Base-by-base conservation (phyloP, 2,329 filamentous ascomycete genomes). In the Sporothrix mexicana region DNA sequence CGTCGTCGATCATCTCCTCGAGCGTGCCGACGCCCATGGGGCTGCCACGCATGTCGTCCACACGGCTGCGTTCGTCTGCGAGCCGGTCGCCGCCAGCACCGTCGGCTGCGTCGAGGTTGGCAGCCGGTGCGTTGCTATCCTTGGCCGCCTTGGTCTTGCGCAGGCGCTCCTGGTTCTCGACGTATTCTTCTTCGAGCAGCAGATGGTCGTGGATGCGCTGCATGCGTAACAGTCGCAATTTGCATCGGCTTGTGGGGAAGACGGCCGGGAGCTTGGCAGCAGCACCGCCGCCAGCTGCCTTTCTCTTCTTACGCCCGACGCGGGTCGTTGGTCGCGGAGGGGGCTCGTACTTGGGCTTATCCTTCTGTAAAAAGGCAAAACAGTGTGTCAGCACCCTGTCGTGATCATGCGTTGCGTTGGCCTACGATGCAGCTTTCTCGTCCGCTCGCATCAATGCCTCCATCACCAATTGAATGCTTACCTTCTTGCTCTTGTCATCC, bases 341-440 rank as follows among this genome's bases (percentile, higher is more conserved):
- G 76, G 96, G 96, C 84, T 99, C 96, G 87, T 99, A 99, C 92
- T 97, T 98, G 81, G 96, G 96, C 91, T 99, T 99, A 76, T 99
- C 95, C 89, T 99, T 98, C 95, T 97, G 79, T 78, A 74, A n/a
- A 13, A 15, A 15, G 5, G 12, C 41, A 20, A 62, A 49, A 69
- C 13, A 49, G 8, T 47, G 10, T 45, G 67, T 73, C 72, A 70
- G 72, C 67, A 2, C 41, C 61, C 41, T 66, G 61, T 47, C 61
- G 55, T 57, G 30, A 20, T 59, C 20, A 36, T 4, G 30, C 7
- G 17, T 13, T 23, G 25, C 13, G 13, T 20, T 23, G 8, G 10
- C 1, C 13, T 43, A n/a, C 4, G 23, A 23, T n/a, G 20, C 20
- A 6, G 17, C 6, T n/a, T n/a, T 15, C 8, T 59, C 47, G 30